Conservation (phyloP, 2,329 filamentous ascomycete genomes). For the Trichoderma lentiforme region DNA sequence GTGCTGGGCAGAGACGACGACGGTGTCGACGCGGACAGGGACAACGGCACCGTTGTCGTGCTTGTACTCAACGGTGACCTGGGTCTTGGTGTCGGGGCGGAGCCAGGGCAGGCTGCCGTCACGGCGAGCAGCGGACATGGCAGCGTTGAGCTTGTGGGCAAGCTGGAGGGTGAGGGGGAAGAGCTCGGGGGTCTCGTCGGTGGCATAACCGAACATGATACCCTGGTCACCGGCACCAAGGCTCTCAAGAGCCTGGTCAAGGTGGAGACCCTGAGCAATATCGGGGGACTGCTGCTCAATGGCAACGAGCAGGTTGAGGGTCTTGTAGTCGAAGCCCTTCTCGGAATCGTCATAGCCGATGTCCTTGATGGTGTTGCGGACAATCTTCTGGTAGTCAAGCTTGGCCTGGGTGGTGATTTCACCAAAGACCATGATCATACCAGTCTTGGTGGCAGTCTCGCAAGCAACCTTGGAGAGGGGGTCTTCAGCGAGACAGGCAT, state of each 20-base stretch:
- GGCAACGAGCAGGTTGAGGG: slow-evolving; percentile 94
- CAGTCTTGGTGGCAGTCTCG: slow-evolving; percentile 99
- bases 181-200: slow-evolving; percentile 96
- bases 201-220: slow-evolving; percentile 99
- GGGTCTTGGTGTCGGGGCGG: slow-evolving; percentile 98
- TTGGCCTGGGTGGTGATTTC: slow-evolving; percentile 97
- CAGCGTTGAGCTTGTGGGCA: slow-evolving; percentile 94
- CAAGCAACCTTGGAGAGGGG: slow-evolving; percentile 98
- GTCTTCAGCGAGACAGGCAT: slow-evolving; percentile 92
- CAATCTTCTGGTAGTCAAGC: slow-evolving; percentile 97
- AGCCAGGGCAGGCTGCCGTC: slow-evolving; percentile 90
- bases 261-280: slow-evolving; percentile 98
- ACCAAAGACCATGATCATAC: slow-evolving; percentile 98
- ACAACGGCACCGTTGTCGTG: slow-evolving; percentile 93
- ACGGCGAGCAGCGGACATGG: slow-evolving; percentile 86
- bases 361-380: slow-evolving; percentile 92
- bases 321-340: slow-evolving; percentile 99
- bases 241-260: slow-evolving; percentile 95
- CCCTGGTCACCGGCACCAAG: slow-evolving; percentile 99
- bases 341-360: slow-evolving; percentile 96
- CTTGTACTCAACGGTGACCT: slow-evolving; percentile 98
- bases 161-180: slow-evolving; percentile 91
- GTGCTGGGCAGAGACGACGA: slow-evolving; percentile 97
- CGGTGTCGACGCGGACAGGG: slow-evolving; percentile 88
- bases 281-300: slow-evolving; percentile 99